A percentile compares a stretch with the other conserved stretches of the same genome.
These are phyloP conservation scores for Holtermannia corniformis DNA, from an alignment of 768 basidiomycete genomes.

Conservation along the genomic window DNA sequence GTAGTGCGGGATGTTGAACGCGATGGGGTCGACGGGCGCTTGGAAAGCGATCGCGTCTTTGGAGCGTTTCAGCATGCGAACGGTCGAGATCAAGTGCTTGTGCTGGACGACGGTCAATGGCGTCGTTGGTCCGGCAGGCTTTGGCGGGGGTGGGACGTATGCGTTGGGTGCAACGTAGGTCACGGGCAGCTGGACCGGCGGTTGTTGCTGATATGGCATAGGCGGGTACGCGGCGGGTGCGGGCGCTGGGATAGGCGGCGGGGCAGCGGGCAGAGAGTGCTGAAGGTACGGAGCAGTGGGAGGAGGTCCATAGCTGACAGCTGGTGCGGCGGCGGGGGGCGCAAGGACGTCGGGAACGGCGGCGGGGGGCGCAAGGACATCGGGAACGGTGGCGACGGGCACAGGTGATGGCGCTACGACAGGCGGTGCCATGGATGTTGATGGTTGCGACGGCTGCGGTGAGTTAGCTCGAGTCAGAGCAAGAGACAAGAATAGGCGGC, in stretches of 20 bases:
- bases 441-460: not conserved
- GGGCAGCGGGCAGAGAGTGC: conserved; percentile 8
- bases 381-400: conserved; percentile 24
- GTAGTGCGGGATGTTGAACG: conserved; percentile 66
- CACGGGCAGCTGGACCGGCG: not conserved
- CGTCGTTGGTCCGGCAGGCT: conserved; percentile 30
- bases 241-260: conserved; percentile 18
- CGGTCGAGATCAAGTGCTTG: conserved; percentile 65
- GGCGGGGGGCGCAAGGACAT: conserved; percentile 31
- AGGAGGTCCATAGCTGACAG: conserved; percentile 20
- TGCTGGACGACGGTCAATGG: conserved; percentile 59
- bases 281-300: no score
- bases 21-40: conserved; percentile 77
- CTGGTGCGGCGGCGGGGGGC: conserved; percentile 5
- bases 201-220: not conserved
- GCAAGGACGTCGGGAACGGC: conserved; percentile 22
- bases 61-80: conserved; percentile 74
- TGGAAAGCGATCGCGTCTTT: conserved; percentile 76
- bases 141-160: conserved; percentile 30
- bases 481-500: no score
- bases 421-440: not conserved
- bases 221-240: conserved; percentile 12
- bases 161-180: conserved; percentile 5
- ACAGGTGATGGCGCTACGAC: conserved; percentile 28
- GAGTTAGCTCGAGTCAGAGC: no score